A percentile compares a stretch with the other conserved stretches of the same genome.
Conservation (phyloP, 139 green algal species). For the Chlamydomonas schloesseri region DNA sequence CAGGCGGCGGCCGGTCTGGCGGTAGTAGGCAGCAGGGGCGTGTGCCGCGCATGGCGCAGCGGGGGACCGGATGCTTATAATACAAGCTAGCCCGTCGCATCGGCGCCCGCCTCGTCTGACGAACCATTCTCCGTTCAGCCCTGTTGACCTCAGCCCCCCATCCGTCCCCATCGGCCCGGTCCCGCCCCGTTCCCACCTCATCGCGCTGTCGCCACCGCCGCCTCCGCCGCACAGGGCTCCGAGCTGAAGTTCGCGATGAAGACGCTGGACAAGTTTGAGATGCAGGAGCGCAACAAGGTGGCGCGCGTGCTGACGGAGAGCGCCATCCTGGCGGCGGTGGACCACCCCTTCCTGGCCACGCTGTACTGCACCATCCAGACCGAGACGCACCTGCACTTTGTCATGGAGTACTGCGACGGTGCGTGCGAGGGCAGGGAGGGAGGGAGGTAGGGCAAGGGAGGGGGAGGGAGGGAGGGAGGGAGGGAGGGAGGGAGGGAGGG, state of each 20-base stretch:
- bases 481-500: not conserved
- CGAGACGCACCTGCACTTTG: conserved; percentile 91
- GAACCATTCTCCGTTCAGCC: too few relatives aligned
- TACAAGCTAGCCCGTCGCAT: too few relatives aligned
- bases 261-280: conserved; percentile 97
- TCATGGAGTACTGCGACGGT: conserved; percentile 83
- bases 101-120: too few relatives aligned
- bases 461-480: not conserved
- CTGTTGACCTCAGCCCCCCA: too few relatives aligned
- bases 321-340: conserved; percentile 85
- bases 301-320: conserved; percentile 93
- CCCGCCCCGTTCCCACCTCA: too few relatives aligned
- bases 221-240: conserved; percentile 73
- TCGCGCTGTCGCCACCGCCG: too few relatives aligned
- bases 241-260: conserved; percentile 92
- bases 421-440: not conserved
- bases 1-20: too few relatives aligned
- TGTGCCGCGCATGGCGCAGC: too few relatives aligned
- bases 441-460: not conserved
- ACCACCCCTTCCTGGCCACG: conserved; percentile 98
- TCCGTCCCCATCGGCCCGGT: too few relatives aligned
- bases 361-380: conserved; percentile 95
- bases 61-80: too few relatives aligned
- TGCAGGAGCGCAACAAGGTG: conserved; percentile 98
- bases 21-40: too few relatives aligned